Evolutionary conservation across 2,329 filamentous ascomycete genomes (phyloP).

Genomic region (Coniochaeta pulveracea): DNA sequence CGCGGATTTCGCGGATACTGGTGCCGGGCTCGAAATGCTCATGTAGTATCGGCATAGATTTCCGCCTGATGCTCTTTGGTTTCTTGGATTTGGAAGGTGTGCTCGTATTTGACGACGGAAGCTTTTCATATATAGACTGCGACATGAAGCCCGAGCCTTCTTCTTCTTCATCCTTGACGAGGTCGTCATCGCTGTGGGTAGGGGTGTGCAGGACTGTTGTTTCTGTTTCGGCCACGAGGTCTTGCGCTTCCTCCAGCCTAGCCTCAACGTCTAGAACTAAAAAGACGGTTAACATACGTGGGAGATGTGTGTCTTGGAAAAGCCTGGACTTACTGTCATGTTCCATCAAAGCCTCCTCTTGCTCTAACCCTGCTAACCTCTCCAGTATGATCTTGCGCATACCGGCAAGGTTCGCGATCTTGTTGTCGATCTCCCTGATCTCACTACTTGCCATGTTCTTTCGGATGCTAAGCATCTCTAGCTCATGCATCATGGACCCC

Average conservation of each 20-base stretch:
- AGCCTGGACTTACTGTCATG: slow-evolving; percentile 58
- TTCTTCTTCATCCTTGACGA: slow-evolving; percentile 37
- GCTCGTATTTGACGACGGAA: slow-evolving; percentile 43
- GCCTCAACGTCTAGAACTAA: slow-evolving; percentile 53
- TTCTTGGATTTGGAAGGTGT: slow-evolving; percentile 39
- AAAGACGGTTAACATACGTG: slow-evolving; percentile 7
- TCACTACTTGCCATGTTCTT: slow-evolving; percentile 98
- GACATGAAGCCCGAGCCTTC: slow-evolving; percentile 71
- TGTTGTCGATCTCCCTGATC: slow-evolving; percentile 93
- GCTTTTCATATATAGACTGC: slow-evolving; percentile 90
- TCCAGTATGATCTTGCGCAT: slow-evolving; percentile 92
- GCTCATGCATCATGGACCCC: slow-evolving; percentile 65
- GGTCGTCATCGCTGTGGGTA: slow-evolving; percentile 40
- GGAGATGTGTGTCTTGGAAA: not conserved
- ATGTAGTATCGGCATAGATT: slow-evolving; percentile 89
- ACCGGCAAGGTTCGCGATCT: slow-evolving; percentile 82
- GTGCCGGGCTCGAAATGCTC: slow-evolving; percentile 90
- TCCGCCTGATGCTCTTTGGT: slow-evolving; percentile 51
- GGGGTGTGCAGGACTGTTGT: slow-evolving; percentile 40
- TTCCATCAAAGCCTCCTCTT: slow-evolving; percentile 82
- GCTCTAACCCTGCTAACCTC: slow-evolving; percentile 72
- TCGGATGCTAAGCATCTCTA: slow-evolving; percentile 83
- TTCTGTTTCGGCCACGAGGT: slow-evolving; percentile 46
- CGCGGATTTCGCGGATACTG: slow-evolving; percentile 76
- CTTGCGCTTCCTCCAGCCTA: slow-evolving; percentile 50